phyloP scores from a whole-genome alignment of 2,329 filamentous ascomycete genomes.

The Mycogone perniciosa region DNA sequence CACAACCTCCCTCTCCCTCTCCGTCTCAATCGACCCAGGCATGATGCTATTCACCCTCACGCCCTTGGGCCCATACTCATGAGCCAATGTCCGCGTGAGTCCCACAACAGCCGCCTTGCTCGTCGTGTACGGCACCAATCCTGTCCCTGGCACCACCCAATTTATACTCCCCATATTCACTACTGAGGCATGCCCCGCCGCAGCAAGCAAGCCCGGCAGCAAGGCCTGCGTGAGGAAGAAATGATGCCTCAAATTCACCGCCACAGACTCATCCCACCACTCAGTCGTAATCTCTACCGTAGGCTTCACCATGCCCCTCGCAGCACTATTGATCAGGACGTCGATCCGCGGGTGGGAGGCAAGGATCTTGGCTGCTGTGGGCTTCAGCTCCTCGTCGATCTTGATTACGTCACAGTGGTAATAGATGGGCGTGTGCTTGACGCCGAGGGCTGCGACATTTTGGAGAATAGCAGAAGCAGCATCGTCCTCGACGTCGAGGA shows the following conservation, averaged over 20 bases:
- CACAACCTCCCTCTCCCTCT: conserved; percentile 37
- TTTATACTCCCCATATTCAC: conserved; percentile 49
- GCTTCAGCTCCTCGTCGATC: conserved; percentile 25
- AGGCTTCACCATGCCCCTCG: conserved; percentile 26
- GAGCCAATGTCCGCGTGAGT: conserved; percentile 48
- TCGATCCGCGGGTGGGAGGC: conserved; percentile 46
- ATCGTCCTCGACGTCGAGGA: conserved; percentile 30
- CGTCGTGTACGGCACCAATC: conserved; percentile 41
- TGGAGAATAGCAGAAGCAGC: conserved; percentile 22
- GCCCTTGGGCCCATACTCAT: conserved; percentile 42
- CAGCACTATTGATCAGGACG: conserved; percentile 81
- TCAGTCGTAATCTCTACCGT: conserved; percentile 33
- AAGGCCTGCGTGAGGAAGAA: conserved; percentile 68
- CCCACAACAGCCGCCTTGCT: conserved; percentile 51
- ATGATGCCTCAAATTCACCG: conserved; percentile 37
- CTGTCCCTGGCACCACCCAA: conserved; percentile 38
- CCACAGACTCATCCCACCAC: conserved; percentile 37
- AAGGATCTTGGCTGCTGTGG: conserved; percentile 28
- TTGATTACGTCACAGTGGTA: conserved; percentile 37
- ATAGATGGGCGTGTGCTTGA: conserved; percentile 28
- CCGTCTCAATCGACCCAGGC: conserved; percentile 42
- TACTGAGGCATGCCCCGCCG: conserved; percentile 4
- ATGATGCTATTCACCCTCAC: conserved; percentile 45
- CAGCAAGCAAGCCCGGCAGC: conserved; percentile 48
- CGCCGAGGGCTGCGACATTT: conserved; percentile 14